These are phyloP conservation scores for Diaporthe vexans DNA, from an alignment of 2,329 filamentous ascomycete species.

Conservation along the genomic window DNA sequence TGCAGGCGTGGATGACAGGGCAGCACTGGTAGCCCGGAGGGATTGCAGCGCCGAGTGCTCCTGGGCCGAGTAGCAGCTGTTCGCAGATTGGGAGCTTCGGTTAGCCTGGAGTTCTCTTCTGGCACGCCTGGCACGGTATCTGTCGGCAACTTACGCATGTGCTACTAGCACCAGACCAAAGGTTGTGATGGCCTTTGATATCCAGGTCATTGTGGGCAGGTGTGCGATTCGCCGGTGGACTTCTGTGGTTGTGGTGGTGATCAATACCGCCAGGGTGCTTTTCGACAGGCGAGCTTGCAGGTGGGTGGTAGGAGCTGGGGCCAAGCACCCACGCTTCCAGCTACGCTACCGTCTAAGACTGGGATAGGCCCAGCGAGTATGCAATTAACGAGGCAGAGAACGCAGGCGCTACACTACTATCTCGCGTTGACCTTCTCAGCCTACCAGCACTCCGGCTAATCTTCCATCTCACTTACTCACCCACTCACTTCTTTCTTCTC, in stretches of 20 bases:
- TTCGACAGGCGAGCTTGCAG: neutral
- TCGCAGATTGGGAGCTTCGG: constrained; percentile 23
- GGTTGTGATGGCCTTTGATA: constrained; percentile 78
- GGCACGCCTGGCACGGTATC: constrained; percentile 39
- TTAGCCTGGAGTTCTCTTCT: constrained; percentile 40
- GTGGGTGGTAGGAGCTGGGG: constrained; percentile 36
- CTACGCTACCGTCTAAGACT: neutral
- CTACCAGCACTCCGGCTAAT: neutral
- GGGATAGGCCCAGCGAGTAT: constrained; percentile 4
- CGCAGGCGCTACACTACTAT: too few relatives aligned
- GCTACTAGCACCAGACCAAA: constrained; percentile 84
- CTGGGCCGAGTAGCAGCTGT: constrained; percentile 94
- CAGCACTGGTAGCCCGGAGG: constrained; percentile 62
- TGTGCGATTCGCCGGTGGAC: neutral
- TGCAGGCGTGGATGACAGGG: constrained; percentile 58
- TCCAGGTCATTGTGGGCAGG: constrained; percentile 72
- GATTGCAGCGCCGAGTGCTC: constrained; percentile 86
- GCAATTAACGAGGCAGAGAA: constrained; percentile 29
- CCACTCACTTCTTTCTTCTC: neutral
- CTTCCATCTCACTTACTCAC: neutral
- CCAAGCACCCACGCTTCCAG: constrained; percentile 6
- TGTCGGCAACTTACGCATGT: constrained; percentile 80
- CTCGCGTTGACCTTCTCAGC: neutral
- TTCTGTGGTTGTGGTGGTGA: neutral
- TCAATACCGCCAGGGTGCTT: neutral